Conservation (phyloP, 306 rosid species). For the Acmispon strigosus region DNA sequence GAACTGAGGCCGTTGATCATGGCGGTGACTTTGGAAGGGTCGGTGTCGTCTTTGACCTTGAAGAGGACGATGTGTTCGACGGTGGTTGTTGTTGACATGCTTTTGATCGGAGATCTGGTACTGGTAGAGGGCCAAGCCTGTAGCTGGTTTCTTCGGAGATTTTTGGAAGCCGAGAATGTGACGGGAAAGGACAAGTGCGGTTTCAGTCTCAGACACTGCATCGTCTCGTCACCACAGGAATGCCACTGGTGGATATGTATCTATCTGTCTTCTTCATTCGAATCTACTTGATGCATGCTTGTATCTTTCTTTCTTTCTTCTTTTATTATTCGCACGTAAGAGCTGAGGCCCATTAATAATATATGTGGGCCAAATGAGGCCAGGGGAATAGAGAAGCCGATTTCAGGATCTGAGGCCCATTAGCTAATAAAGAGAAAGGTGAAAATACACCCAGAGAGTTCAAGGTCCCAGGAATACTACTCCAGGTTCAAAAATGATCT, state of each 20-base stretch:
- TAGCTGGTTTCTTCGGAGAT: not conserved
- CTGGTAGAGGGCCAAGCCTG: not conserved
- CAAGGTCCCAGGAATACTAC: too few species aligned
- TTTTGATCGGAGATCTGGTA: constrained; percentile 17
- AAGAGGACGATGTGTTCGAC: constrained; percentile 79
- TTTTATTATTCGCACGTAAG: too few species aligned
- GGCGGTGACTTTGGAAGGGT: constrained; percentile 46
- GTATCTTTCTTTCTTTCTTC: not conserved
- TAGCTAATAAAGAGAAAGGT: too few species aligned
- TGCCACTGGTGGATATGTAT: not conserved
- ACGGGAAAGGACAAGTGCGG: constrained; percentile 8
- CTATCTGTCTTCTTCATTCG: not conserved
- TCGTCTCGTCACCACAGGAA: not conserved
- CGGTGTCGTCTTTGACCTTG: constrained; percentile 70
- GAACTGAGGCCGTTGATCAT: constrained; percentile 51
- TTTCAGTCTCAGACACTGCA: constrained; percentile 33
- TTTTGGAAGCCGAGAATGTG: constrained; percentile 25
- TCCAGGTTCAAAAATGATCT: too few species aligned
- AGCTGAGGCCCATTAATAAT: too few species aligned
- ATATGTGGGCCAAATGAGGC: too few species aligned
- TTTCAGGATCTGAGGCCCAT: too few species aligned
- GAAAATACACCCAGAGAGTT: too few species aligned
- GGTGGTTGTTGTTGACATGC: constrained; percentile 21
- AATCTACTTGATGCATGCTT: not conserved
- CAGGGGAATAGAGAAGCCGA: too few species aligned